phyloP scores from a whole-genome alignment of 75 land plant species.

The Gnetum montanum region DNA sequence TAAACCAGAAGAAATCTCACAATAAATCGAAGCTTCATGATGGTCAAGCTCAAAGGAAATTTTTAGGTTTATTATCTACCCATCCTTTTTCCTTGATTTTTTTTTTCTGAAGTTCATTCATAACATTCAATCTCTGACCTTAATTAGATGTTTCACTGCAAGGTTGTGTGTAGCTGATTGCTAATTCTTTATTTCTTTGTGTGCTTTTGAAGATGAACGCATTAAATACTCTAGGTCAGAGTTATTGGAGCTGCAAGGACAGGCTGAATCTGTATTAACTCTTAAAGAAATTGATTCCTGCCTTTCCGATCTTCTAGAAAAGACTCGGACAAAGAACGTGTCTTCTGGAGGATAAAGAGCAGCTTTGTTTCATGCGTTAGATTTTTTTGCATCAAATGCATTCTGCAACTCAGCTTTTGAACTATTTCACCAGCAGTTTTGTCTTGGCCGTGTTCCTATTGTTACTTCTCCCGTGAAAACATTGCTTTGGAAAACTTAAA shows the following conservation, averaged over 20 bases:
- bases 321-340: neutral
- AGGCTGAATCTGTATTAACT: neutral
- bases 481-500: no score
- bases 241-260: constrained; percentile 27
- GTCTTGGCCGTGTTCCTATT: no score
- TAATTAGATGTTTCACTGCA: no score
- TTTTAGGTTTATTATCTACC: neutral
- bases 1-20: neutral
- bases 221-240: constrained; percentile 47
- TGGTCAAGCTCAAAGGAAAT: constrained; percentile 10
- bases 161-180: constrained; percentile 1
- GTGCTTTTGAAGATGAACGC: constrained; percentile 55
- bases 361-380: no score
- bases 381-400: no score
- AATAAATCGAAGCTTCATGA: neutral
- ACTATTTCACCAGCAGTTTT: no score
- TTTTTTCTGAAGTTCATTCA: no score
- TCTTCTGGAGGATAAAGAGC: no score
- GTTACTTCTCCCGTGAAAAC: no score
- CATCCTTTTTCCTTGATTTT: neutral
- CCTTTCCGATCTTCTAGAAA: neutral
- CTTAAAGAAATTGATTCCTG: neutral
- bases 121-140: no score
- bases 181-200: neutral
- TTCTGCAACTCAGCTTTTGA: no score